Evolutionary conservation across 2,329 filamentous ascomycete genomes (phyloP).

Genomic region (Domatiomyces globalis): DNA sequence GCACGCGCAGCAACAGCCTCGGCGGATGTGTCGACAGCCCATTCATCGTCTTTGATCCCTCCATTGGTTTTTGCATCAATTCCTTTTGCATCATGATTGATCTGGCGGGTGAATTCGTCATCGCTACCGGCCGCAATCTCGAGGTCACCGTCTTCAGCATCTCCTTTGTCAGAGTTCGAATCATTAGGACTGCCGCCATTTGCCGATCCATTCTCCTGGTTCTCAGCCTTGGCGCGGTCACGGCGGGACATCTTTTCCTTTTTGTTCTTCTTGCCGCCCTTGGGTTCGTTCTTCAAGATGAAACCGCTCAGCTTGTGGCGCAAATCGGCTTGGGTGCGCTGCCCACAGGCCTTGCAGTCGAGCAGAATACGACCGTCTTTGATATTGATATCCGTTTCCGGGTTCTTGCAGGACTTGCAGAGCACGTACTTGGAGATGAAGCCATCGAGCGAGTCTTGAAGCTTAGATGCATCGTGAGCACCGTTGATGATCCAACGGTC

Average conservation of each 20-base stretch:
- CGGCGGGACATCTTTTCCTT: slow-evolving; percentile 75
- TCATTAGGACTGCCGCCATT: slow-evolving; percentile 48
- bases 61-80: slow-evolving; percentile 50
- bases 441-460: slow-evolving; percentile 94
- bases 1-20: slow-evolving; percentile 90
- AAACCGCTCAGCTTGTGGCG: slow-evolving; percentile 93
- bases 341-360: slow-evolving; percentile 97
- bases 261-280: slow-evolving; percentile 94
- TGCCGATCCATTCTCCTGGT: slow-evolving; percentile 40
- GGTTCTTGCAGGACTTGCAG: slow-evolving; percentile 99
- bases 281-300: slow-evolving; percentile 90
- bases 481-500: slow-evolving; percentile 99
- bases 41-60: slow-evolving; percentile 71
- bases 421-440: slow-evolving; percentile 99
- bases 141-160: slow-evolving; percentile 49
- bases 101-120: slow-evolving; percentile 73
- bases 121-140: slow-evolving; percentile 65
- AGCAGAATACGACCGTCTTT: slow-evolving; percentile 85
- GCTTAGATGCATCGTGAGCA: slow-evolving; percentile 83
- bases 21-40: slow-evolving; percentile 93
- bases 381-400: slow-evolving; percentile 89
- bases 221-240: slow-evolving; percentile 55
- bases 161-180: slow-evolving; percentile 47
- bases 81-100: slow-evolving; percentile 53
- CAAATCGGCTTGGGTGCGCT: slow-evolving; percentile 79